These are phyloP conservation scores for Voacanga thouarsii DNA, from an alignment of 257 asterid genomes.

Conservation along the genomic window DNA sequence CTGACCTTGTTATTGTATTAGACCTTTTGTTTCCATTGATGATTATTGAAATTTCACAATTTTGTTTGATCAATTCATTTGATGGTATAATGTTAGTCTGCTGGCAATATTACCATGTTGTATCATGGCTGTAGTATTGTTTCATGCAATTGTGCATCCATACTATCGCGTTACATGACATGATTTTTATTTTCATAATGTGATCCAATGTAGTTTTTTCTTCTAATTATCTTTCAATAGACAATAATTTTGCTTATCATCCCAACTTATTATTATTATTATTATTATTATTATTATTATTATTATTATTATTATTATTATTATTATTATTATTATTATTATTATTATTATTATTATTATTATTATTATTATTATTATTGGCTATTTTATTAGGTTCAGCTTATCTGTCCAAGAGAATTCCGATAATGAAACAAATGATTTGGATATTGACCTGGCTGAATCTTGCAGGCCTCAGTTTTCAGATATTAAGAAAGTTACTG, in stretches of 20 bases:
- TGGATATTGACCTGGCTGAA: slow-evolving; percentile 52
- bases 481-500: slow-evolving; percentile 58
- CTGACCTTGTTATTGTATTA: background rate
- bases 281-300: no score
- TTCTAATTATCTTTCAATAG: background rate
- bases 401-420: slow-evolving; percentile 53
- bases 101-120: background rate
- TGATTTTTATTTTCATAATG: background rate
- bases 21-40: background rate
- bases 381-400: slow-evolving; percentile 48
- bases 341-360: no score
- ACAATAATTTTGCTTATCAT: background rate
- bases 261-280: no score
- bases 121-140: background rate
- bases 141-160: background rate
- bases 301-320: no score
- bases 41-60: background rate
- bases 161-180: background rate
- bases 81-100: background rate
- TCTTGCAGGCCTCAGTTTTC: slow-evolving; percentile 62
- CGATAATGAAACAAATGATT: slow-evolving; percentile 44
- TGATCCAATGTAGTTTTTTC: background rate
- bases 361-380: background rate
- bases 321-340: no score
- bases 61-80: background rate